A percentile compares a stretch with the other conserved stretches of the same genome.
These are phyloP conservation scores for Fusarium mundagurra DNA, from an alignment of 2,329 filamentous ascomycete genomes.

Conservation along the genomic window DNA sequence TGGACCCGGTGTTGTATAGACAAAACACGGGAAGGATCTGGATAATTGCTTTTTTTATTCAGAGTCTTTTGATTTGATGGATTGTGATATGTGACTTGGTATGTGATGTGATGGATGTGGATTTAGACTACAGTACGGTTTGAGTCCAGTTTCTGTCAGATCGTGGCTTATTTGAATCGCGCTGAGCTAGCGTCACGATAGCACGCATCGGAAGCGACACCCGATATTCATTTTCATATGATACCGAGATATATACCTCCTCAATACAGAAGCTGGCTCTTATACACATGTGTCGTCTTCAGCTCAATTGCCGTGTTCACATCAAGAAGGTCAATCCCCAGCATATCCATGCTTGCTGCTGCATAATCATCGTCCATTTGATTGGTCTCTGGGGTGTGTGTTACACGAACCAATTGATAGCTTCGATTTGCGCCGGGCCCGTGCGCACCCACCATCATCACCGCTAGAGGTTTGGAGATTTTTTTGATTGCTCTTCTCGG, in stretches of 20 bases:
- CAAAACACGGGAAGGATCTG: neutral
- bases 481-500: neutral
- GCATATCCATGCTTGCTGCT: neutral
- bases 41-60: neutral
- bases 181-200: neutral
- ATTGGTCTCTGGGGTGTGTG: neutral
- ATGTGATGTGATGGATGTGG: neutral
- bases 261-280: neutral
- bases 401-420: neutral
- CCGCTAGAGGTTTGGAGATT: slow-evolving; percentile 6
- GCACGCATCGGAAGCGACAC: neutral
- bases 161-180: neutral
- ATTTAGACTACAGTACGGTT: neutral
- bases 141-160: neutral
- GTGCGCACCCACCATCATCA: slow-evolving; percentile 30
- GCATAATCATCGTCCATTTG: neutral
- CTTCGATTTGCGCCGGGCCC: neutral
- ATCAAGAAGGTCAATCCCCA: slow-evolving; percentile 7
- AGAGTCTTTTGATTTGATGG: neutral
- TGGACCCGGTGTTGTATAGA: neutral
- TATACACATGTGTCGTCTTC: neutral
- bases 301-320: slow-evolving; percentile 4
- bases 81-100: neutral
- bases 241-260: neutral
- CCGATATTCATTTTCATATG: neutral